Conservation (phyloP, 768 basidiomycete genomes). For the Termitomyces bulborhizus region DNA sequence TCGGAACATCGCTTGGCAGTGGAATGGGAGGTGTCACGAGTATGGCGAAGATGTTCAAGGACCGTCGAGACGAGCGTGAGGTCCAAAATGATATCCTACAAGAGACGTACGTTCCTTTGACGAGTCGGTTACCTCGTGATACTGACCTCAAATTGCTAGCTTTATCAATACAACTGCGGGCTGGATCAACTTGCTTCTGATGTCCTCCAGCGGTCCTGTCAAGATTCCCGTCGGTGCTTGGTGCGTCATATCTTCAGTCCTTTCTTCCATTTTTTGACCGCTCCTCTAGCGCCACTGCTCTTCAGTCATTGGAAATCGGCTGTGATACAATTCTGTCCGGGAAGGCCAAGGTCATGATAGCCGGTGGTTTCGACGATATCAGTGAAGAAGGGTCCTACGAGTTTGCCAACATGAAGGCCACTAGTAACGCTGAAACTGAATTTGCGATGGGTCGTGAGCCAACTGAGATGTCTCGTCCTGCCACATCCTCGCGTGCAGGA, state of each 20-base stretch:
- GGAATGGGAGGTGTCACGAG: conserved; percentile 97
- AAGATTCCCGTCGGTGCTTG: conserved; percentile 99
- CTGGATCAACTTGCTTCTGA: conserved; percentile 91
- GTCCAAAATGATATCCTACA: conserved; percentile 98
- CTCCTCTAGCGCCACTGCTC: conserved; percentile 74
- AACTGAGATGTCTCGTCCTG: conserved; percentile 97
- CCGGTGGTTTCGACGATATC: conserved; percentile 97
- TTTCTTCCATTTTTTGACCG: conserved; percentile 3
- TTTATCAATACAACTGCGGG: conserved; percentile 99
- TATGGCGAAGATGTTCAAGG: conserved; percentile 96
- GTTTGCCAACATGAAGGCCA: conserved; percentile 99
- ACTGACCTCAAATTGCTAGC: conserved; percentile 29
- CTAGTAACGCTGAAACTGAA: conserved; percentile 94
- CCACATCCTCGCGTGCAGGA: conserved; percentile 92
- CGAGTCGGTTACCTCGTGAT: not conserved
- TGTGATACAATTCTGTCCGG: conserved; percentile 90
- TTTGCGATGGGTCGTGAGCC: conserved; percentile 99
- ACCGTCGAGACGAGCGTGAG: conserved; percentile 95
- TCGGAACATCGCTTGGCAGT: conserved; percentile 90
- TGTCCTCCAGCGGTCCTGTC: conserved; percentile 96
- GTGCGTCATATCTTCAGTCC: conserved; percentile 35
- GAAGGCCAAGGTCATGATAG: conserved; percentile 99
- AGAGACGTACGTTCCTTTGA: conserved; percentile 74
- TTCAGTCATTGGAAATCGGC: conserved; percentile 98
- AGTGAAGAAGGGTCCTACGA: conserved; percentile 98